Percentiles rank a stretch among this genome's conserved stretches.
These are phyloP conservation scores for Xylaria sp. DNA, from an alignment of 2,329 filamentous ascomycete genomes.

Conservation along the genomic window DNA sequence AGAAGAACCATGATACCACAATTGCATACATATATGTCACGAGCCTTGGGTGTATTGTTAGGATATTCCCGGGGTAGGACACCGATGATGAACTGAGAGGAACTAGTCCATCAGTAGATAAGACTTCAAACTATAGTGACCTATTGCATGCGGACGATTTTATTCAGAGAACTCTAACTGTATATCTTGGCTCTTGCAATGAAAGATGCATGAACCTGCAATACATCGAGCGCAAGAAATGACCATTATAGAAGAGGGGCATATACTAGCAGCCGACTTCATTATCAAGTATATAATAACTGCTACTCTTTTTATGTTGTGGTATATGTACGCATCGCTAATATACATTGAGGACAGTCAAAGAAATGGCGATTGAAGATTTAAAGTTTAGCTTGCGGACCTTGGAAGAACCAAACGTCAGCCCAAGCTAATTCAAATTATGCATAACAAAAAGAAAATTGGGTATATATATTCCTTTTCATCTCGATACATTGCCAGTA, in stretches of 20 bases:
- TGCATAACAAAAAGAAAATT: background rate
- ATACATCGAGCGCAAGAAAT: background rate
- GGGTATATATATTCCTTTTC: conserved; percentile 13
- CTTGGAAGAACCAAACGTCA: conserved; percentile 31
- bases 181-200: background rate
- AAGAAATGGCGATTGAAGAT: background rate
- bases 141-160: background rate
- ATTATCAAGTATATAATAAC: background rate
- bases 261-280: background rate
- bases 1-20: conserved; percentile 30
- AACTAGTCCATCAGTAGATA: background rate
- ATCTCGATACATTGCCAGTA: background rate
- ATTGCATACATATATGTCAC: conserved; percentile 1
- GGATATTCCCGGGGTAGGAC: background rate
- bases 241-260: background rate
- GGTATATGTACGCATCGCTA: background rate
- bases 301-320: background rate
- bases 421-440: conserved; percentile 1
- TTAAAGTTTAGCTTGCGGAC: conserved; percentile 32
- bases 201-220: background rate
- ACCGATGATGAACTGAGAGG: background rate
- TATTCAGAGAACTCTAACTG: background rate
- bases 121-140: background rate
- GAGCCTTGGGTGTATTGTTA: too few relatives aligned
- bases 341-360: background rate